Conservation (phyloP, 768 basidiomycete species). For the Agrocybe pediades region DNA sequence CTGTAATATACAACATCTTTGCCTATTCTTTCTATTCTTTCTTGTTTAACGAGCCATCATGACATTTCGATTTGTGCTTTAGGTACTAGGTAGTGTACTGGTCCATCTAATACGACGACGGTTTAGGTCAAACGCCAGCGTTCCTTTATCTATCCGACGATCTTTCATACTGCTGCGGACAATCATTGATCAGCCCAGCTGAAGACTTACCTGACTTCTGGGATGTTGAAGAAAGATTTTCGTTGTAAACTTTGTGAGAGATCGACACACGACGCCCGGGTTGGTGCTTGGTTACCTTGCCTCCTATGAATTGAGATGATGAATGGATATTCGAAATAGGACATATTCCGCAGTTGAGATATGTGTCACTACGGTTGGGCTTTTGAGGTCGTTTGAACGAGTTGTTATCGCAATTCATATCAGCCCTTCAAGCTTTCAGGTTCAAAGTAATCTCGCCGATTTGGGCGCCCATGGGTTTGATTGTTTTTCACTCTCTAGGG, state of each 20-base stretch:
- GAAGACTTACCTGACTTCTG: too few species aligned
- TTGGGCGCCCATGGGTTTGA: neutral
- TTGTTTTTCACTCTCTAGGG: too few species aligned
- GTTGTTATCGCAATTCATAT: neutral
- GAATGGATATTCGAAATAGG: too few species aligned
- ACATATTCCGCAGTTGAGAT: neutral
- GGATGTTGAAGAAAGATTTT: too few species aligned
- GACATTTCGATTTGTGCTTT: neutral
- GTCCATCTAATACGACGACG: constrained; percentile 4
- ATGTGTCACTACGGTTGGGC: neutral
- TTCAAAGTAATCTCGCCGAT: neutral
- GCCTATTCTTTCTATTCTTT: neutral
- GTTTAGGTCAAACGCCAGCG: too few species aligned
- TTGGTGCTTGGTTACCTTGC: too few species aligned
- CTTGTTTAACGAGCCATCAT: constrained; percentile 4
- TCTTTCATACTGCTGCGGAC: too few species aligned
- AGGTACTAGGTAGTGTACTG: constrained; percentile 5
- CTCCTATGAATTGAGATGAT: too few species aligned
- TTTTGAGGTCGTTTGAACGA: neutral
- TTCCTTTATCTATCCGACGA: too few species aligned
- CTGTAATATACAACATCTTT: neutral
- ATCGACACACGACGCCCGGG: too few species aligned
- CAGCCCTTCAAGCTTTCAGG: neutral
- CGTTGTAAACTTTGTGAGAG: too few species aligned
- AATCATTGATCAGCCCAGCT: too few species aligned